Percentiles rank a stretch among this genome's conserved stretches.
Conservation (phyloP, 768 basidiomycete genomes). For the Suillus weaverae region DNA sequence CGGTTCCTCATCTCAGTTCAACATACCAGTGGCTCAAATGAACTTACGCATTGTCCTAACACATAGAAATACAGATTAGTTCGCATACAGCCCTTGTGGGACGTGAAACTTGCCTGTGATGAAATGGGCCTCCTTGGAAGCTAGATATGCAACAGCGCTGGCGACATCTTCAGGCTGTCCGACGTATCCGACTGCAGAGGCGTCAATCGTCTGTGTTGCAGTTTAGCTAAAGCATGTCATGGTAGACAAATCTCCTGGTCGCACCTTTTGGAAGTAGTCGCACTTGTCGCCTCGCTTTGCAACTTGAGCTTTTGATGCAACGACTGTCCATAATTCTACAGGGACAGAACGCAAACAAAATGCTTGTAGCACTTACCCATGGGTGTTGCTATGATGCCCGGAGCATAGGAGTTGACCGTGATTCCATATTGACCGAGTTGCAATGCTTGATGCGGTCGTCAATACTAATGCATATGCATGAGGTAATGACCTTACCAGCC, state of each 20-base stretch:
- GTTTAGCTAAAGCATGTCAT: background rate
- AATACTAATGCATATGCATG: background rate
- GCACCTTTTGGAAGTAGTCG: conserved; percentile 2
- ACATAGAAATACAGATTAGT: background rate
- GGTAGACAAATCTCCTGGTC: background rate
- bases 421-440: conserved; percentile 34
- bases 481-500: conserved; percentile 27
- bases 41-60: conserved; percentile 20
- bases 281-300: background rate
- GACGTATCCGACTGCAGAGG: conserved; percentile 16
- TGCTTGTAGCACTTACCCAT: conserved; percentile 24
- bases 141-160: conserved; percentile 33
- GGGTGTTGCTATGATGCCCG: conserved; percentile 31
- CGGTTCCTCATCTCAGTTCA: background rate
- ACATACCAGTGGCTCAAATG: background rate
- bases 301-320: background rate
- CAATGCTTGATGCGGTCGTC: conserved; percentile 4
- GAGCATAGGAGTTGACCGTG: conserved; percentile 41
- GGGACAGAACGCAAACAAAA: background rate
- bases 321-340: background rate
- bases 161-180: conserved; percentile 35
- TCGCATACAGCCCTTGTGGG: background rate
- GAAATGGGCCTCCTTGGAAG: conserved; percentile 34
- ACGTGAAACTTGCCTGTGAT: conserved; percentile 30
- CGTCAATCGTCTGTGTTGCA: background rate